Conservation (phyloP, 129 eudicot genomes). For the Escallonia herrerae region DNA sequence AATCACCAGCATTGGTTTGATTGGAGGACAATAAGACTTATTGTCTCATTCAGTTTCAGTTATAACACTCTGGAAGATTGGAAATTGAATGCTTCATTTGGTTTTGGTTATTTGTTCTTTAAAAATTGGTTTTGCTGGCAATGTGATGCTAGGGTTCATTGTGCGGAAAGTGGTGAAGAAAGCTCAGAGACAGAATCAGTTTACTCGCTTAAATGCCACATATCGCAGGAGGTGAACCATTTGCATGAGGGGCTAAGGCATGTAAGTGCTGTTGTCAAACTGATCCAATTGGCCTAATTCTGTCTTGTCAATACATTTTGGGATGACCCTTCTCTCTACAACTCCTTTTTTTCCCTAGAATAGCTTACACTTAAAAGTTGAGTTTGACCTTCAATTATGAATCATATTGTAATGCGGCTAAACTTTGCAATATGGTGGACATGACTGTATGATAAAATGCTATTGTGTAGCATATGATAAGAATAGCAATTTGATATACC, state of each 20-base stretch:
- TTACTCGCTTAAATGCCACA: constrained; percentile 90
- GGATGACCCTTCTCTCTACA: no score
- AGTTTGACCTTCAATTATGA: no score
- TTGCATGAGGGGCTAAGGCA: constrained; percentile 89
- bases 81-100: neutral
- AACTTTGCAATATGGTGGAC: no score
- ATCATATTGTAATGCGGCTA: no score
- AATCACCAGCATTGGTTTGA: neutral
- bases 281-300: neutral
- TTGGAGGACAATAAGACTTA: neutral
- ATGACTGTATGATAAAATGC: no score
- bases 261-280: constrained; percentile 41
- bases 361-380: no score
- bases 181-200: constrained; percentile 79
- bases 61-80: no score
- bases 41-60: neutral
- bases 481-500: no score
- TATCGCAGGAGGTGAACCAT: constrained; percentile 96
- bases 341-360: no score
- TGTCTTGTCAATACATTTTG: no score
- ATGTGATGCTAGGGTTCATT: constrained; percentile 58
- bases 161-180: constrained; percentile 98
- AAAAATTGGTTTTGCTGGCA: neutral
- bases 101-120: neutral
- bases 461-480: no score